Base-by-base conservation (phyloP, 1,284 basidiomycete species). In the Sporisorium graminicola region DNA sequence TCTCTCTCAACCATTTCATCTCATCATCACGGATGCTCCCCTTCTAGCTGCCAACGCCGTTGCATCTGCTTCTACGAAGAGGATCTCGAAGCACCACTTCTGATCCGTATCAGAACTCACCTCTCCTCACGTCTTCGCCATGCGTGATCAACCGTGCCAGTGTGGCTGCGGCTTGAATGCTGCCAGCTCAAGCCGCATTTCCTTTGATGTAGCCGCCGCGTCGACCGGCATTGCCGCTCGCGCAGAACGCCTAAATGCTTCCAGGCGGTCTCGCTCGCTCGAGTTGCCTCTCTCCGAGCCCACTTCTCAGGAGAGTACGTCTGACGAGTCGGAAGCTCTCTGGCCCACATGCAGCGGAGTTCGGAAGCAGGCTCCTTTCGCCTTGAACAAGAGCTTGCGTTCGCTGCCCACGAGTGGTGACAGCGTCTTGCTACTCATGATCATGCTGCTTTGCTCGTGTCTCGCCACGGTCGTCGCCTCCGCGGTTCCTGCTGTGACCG, bases 81-180 rank as follows among this genome's bases (percentile, higher is more conserved):
- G 5, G 16, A 40, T n/a, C 24, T 35, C 47, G 27, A n/a, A 18
- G 1, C 27, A 4, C n/a, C 26, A 18, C 27, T 16, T 20, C 40
- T 43, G n/a, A 5, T 20, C 40, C n/a, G 37, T 13, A 37, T 10
- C 35, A 37, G 35, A 37, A 8, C 13, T 13, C 7, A 40, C 14
- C n/a, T n/a, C 27, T 22, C n/a, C n/a, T n/a, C n/a, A n/a, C n/a
- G n/a, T 5, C 13, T 3, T 40, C 35, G 26, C 9, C 31, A 70
- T 70, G 67, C 57, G 52, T 42, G 69, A 72, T 12, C 55, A 33
- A 5, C 42, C 22, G 14, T 72, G 69, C 53, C 47, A 9, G 1
- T 72, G 69, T 24, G 69, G 69, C 53, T 72, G 69, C 49, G 60
- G 64, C 24, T 33, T 53, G n/a, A 47, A 58, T 24, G 64, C 69